Evolutionary conservation across 805 yeast species (phyloP), one percentile per base, ranked within the genome.

Genomic region (Huiozyma sinensis): DNA sequence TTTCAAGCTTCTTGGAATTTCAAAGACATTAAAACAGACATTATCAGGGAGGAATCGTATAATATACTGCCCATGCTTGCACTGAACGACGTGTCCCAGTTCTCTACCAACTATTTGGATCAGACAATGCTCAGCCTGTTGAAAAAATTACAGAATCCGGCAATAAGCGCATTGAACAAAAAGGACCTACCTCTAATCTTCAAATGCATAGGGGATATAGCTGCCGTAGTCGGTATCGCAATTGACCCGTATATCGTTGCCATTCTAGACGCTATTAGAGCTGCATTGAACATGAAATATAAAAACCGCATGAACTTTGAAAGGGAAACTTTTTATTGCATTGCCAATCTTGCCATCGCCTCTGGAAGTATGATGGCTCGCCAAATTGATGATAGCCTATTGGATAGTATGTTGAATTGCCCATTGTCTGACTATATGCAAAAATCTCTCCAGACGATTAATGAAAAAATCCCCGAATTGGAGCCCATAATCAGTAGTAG

Each of bases 351-450:
- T 32, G 88, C 95, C 0, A 71, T 73, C 27, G 87, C 96, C 0
- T 85, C 87, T 11, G 95, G 95, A 0, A 88, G 94, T 11, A 90
- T 92, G 0, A 69, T 89, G 47, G 83, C 95, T 0, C 86, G 86
- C 55, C 87, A 83, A 57, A 66, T 89, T 43, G 86, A 84, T 49
- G 72, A 82, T 46, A 90, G 84, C 53, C 73, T 88, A 31, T 64
- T 89, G 42, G 87, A 83, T 50, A 70, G 83, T 64, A 74, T 89
- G 65, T 72, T 89, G 54, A 75, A 79, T 39, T 85, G 95, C 48
- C 84, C 95, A 0, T 70, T 89, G 43, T 81, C 85, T 27, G 79
- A 76, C 50, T 79, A 81, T 47, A 77, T 88, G 76, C 77, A 83
- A 55, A 76, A 77, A 46, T 81, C 89, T n/a, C 60, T 88, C 30